Evolutionary conservation across 352 stramenopile genomes (phyloP), one percentile per base, ranked within the genome.

Genomic region (Phytophthora palmivora): DNA sequence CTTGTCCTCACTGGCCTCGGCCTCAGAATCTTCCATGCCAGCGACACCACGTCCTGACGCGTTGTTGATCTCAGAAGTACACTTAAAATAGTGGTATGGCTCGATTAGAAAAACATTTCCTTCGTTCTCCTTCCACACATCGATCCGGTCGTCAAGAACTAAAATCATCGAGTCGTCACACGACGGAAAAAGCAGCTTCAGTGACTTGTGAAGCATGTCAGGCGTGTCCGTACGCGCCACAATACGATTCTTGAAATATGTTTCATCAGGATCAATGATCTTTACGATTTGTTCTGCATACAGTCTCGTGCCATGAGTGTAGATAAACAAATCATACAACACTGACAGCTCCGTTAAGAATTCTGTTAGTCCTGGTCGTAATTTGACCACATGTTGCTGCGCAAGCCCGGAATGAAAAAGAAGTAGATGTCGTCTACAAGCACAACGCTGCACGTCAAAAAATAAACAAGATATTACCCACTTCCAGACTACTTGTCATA

Each of bases 211-310:
- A 26, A 78, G 66, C 82, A 95, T 92, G 33, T 96, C 87, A 0
- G 88, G 85, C 4, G 84, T 94, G 46, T 97, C 89, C 0, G 86
- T 96, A 21, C 89, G 84, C 16, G 89, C 82, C 19, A 97, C 84
- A 48, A 97, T 95, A 43, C 89, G 88, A 43, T 93, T 82, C 54
- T 88, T 87, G 64, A 97, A 97, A 51, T 92, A 87, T 11, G 58
- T 78, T 58, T 79, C 78, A 14, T 90, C 68, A 6, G 88, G 86
- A 47, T 97, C 89, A 43, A 99, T 95, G 56, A 98, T 93, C 32
- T 95, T 87, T 21, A 92, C 89, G 57, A 99, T 96, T 59, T 97
- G 77, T 68, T 98, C 92, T 1, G 96, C 96, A 74, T 99, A 99
- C 37, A 92, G 67, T 16, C 94, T 78, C 18, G 94, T 98, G 50